Conservation (phyloP, 2,329 filamentous ascomycete species). For the Phialophora verrucosa region DNA sequence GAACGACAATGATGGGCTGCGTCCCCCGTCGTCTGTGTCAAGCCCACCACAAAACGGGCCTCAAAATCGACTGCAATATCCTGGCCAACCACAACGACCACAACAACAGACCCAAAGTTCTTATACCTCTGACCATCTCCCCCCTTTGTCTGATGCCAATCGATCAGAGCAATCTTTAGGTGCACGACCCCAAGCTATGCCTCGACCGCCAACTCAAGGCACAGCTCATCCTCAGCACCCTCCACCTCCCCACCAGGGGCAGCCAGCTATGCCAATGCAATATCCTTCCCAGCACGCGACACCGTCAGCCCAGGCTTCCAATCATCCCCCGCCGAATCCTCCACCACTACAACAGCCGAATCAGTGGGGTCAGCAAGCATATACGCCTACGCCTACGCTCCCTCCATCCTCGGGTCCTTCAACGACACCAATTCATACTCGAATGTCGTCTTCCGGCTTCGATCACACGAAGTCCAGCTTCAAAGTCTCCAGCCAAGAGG, state of each 20-base stretch:
- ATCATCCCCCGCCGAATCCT: not conserved
- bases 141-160: constrained; percentile 36
- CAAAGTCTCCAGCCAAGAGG: constrained; percentile 45
- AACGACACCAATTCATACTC: constrained; percentile 2
- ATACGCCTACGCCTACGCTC: not conserved
- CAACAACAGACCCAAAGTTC: constrained; percentile 28
- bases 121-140: constrained; percentile 36
- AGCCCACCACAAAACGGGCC: constrained; percentile 46
- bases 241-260: constrained; percentile 8
- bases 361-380: constrained; percentile 3
- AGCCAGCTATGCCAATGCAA: constrained; percentile 4
- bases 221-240: constrained; percentile 18
- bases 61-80: constrained; percentile 33
- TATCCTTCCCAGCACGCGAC: not conserved
- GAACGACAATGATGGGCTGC: constrained; percentile 53
- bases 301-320: not conserved
- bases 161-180: constrained; percentile 28
- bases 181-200: constrained; percentile 31
- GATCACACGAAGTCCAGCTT: constrained; percentile 25
- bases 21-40: constrained; percentile 49
- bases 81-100: constrained; percentile 33
- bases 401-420: not conserved
- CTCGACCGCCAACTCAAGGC: constrained; percentile 33
- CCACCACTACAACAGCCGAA: not conserved
- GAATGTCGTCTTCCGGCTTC: constrained; percentile 26